These are phyloP conservation scores for Botrytis tulipae DNA, from an alignment of 2,329 filamentous ascomycete genomes.

Conservation along the genomic window DNA sequence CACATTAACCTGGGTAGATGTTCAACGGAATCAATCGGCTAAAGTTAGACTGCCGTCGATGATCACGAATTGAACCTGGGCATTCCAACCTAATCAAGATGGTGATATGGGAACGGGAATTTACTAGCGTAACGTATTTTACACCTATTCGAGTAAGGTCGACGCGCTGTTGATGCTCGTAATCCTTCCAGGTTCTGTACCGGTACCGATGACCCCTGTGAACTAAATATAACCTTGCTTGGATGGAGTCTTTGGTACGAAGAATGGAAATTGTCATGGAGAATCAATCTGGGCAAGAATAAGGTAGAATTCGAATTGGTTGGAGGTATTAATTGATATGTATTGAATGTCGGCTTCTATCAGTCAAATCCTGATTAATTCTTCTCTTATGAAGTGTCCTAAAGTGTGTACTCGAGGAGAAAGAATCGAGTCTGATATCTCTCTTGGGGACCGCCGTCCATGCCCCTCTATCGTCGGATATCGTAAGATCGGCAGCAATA, in stretches of 20 bases:
- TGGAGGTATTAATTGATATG: neutral
- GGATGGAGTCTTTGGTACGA: too few species aligned
- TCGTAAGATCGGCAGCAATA: neutral
- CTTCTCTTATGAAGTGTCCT: neutral
- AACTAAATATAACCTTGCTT: neutral
- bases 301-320: neutral
- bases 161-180: slow-evolving; percentile 3
- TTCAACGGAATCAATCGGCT: neutral
- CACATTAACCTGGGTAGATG: neutral
- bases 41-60: neutral
- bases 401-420: neutral
- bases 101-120: neutral
- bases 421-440: neutral
- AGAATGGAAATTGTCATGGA: neutral
- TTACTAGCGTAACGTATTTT: neutral
- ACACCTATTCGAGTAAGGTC: slow-evolving; percentile 1
- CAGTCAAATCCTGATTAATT: too few species aligned
- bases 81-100: too few species aligned
- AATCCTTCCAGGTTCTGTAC: neutral
- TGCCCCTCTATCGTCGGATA: neutral
- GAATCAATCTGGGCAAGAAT: too few species aligned
- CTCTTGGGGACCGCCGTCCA: neutral
- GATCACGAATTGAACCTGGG: too few species aligned
- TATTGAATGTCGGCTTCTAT: too few species aligned
- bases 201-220: neutral